Base-by-base conservation (phyloP, 306 rosid genomes). In the Arachis stenosperma region DNA sequence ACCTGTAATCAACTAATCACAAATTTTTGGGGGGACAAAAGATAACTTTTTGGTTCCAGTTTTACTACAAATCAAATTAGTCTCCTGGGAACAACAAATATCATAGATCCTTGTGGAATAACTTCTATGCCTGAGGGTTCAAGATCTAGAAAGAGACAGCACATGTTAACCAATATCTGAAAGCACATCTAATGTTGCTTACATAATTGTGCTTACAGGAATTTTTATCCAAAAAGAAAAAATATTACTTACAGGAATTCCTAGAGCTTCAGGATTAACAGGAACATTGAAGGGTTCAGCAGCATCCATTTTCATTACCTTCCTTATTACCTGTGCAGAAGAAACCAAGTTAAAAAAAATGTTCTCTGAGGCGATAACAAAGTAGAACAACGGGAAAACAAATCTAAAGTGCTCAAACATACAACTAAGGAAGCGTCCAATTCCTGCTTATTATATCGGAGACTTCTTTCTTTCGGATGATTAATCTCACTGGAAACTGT, bases 221-320 rank as follows among this genome's bases (percentile, higher is more conserved):
- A 33, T 33, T 33, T 33, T 33, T 33, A 33, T 33, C 37, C 37
- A 6, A 7, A 42, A 9, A 44, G 63, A 36, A 71, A 30, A 52
- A 61, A 52, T 37, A 59, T 73, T 65, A 82, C 97, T 93, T 78
- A 93, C 98, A 52, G 98, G 98, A 79, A 94, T 91, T 81, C 98
- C 98, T 15, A 89, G 78, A 76, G 97, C 98, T 71, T 85, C 87
- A 5, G 98, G 98, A 85, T 94, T 88, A 67, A 94, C 97, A 65
- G 97, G 98, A 71, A 85, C 92, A 88, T 94, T 94, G 75, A 94
- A 88, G 67, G 97, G 98, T 46, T 94, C 97, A 13, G 98, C 92
- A 33, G 98, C 95, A 73, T 89, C 98, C 98, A 94, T 94, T 80
- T 89, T 91, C 97, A 91, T 94, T 56, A 94, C 86, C 88, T 94